phyloP scores from a whole-genome alignment of 192 early-diverging fungal species.

The Backusella tuberculispora region DNA sequence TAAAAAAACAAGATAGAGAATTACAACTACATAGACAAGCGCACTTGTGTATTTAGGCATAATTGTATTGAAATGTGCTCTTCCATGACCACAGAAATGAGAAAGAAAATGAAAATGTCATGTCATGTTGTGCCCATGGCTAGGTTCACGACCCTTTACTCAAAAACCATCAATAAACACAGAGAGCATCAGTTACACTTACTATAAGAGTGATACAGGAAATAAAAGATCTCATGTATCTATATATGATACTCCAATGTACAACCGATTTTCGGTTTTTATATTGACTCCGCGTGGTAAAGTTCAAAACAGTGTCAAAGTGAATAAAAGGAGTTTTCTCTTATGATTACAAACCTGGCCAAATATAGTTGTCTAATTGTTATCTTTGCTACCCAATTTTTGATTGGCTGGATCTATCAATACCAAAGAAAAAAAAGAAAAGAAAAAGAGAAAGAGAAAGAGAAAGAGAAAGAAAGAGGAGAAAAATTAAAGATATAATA shows the following conservation, averaged over 20 bases:
- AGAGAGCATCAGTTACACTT: no score
- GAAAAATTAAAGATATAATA: no score
- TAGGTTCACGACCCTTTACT: background rate
- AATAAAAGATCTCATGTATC: conserved; percentile 3
- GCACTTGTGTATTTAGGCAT: no score
- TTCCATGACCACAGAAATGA: background rate
- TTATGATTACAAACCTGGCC: background rate
- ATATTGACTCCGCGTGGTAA: background rate
- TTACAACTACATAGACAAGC: no score
- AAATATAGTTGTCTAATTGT: background rate
- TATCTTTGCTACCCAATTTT: background rate
- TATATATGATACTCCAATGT: no score
- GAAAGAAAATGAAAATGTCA: background rate
- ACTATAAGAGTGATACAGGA: conserved; percentile 2
- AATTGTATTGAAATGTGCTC: background rate
- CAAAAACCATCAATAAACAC: no score
- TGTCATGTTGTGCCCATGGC: background rate
- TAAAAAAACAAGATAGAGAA: no score
- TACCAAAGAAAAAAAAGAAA: background rate
- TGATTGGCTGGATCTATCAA: background rate
- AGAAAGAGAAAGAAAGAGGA: background rate
- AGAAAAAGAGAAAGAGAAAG: background rate
- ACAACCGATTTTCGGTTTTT: background rate
- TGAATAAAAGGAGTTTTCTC: conserved; percentile 8
- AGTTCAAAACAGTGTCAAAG: background rate